These are phyloP conservation scores for Bromus sterilis DNA, from an alignment of 176 grass and related monocot genomes.

Conservation along the genomic window DNA sequence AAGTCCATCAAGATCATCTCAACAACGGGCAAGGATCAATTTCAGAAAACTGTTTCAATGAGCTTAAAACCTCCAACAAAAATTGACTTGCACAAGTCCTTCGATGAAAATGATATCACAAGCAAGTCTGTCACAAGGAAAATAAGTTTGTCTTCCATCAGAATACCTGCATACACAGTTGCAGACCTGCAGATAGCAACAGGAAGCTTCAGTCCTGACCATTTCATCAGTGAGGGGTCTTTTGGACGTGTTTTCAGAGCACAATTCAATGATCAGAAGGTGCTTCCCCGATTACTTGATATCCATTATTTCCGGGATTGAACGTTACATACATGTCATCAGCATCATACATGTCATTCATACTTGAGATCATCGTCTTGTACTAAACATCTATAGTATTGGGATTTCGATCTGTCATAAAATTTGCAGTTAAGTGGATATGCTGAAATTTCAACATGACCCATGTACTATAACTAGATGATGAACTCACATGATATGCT, in stretches of 20 bases:
- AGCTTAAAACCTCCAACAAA: conserved; percentile 86
- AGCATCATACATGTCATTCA: neutral
- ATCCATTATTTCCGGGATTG: neutral
- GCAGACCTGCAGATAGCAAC: conserved; percentile 91
- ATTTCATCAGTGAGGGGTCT: conserved; percentile 76
- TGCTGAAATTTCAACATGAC: conserved; percentile 8
- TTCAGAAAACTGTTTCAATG: conserved; percentile 59
- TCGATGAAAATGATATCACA: conserved; percentile 54
- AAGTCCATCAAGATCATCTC: conserved; percentile 62
- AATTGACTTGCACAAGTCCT: conserved; percentile 70
- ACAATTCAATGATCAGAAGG: conserved; percentile 75
- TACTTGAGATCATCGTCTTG: neutral
- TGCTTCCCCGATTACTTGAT: conserved; percentile 15
- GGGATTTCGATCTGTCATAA: neutral
- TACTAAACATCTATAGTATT: neutral
- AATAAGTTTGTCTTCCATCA: conserved; percentile 56
- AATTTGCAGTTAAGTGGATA: neutral
- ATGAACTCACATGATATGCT: neutral
- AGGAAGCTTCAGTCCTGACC: conserved; percentile 75
- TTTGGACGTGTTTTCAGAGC: conserved; percentile 73
- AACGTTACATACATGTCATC: neutral
- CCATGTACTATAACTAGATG: neutral
- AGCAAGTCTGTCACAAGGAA: conserved; percentile 56
- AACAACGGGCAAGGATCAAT: conserved; percentile 33
- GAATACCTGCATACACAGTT: conserved; percentile 66